phyloP scores from a whole-genome alignment of 2,329 filamentous ascomycete genomes.

The Sarocladium oryzae region DNA sequence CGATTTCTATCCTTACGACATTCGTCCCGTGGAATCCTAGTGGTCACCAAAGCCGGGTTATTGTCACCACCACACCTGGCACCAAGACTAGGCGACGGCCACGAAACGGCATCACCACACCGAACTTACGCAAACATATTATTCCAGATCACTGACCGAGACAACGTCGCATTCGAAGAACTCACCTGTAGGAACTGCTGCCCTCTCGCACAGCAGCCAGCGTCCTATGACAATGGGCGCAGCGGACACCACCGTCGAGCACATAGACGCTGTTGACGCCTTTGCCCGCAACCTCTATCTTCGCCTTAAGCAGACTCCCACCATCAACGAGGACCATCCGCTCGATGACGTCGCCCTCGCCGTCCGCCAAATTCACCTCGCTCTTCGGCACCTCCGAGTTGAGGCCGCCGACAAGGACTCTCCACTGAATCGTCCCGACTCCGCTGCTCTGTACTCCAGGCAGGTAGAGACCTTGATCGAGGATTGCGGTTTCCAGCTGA shows the following conservation, averaged over 20 bases:
- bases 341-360: conserved; percentile 43
- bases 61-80: neutral
- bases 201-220: neutral
- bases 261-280: conserved; percentile 49
- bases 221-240: neutral
- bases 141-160: neutral
- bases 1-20: neutral
- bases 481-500: conserved; percentile 48
- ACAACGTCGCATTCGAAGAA: neutral
- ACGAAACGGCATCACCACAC: neutral
- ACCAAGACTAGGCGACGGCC: neutral
- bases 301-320: conserved; percentile 37
- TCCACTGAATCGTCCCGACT: conserved; percentile 34
- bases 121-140: neutral
- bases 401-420: conserved; percentile 53
- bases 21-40: neutral
- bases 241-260: conserved; percentile 18
- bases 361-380: conserved; percentile 47
- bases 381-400: conserved; percentile 50
- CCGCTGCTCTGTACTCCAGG: conserved; percentile 36
- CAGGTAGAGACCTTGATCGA: conserved; percentile 47
- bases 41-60: neutral
- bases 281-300: conserved; percentile 50
- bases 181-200: neutral
- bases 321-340: conserved; percentile 31